Evolutionary conservation across 345 rosid genomes (phyloP).

Genomic region (Hibiscus trionum): DNA sequence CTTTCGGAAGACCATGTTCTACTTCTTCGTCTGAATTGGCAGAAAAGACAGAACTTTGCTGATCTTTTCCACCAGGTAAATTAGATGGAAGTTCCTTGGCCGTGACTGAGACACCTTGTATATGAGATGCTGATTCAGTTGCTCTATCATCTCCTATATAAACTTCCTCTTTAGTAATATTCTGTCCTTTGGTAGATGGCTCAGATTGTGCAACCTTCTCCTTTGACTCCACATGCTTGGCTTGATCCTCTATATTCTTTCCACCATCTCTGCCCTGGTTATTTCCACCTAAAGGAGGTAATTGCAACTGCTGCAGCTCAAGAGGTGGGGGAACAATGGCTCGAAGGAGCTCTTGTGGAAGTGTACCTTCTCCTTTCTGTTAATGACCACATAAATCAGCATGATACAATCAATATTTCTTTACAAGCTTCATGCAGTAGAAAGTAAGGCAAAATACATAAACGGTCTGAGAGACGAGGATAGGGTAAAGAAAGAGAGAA

Average conservation of each 20-base stretch:
- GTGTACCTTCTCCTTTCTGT: constrained; percentile 91
- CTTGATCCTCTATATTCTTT: constrained; percentile 52
- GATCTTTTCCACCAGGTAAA: constrained; percentile 55
- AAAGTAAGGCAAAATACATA: neutral
- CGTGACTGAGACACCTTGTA: constrained; percentile 33
- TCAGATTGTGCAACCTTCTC: constrained; percentile 47
- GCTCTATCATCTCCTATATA: constrained; percentile 54
- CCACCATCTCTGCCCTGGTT: constrained; percentile 55
- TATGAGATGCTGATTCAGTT: constrained; percentile 34
- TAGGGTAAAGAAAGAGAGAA: constrained; percentile 7
- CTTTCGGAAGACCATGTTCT: constrained; percentile 48
- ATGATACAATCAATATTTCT: constrained; percentile 1
- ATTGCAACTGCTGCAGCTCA: constrained; percentile 52
- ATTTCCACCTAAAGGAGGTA: constrained; percentile 45
- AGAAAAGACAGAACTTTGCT: constrained; percentile 40
- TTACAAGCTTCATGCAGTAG: neutral
- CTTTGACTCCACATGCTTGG: constrained; percentile 41
- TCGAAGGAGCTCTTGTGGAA: constrained; percentile 90
- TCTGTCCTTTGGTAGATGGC: constrained; percentile 39
- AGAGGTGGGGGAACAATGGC: constrained; percentile 89
- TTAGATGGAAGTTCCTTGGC: constrained; percentile 47
- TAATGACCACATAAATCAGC: constrained; percentile 20
- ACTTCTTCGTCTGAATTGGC: constrained; percentile 69
- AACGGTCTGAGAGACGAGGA: neutral
- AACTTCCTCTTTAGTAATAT: constrained; percentile 51